Percentiles rank a stretch among this genome's conserved stretches.
Evolutionary conservation across 2,329 filamentous ascomycete genomes (phyloP).

Genomic region (Phialocephala sp.): DNA sequence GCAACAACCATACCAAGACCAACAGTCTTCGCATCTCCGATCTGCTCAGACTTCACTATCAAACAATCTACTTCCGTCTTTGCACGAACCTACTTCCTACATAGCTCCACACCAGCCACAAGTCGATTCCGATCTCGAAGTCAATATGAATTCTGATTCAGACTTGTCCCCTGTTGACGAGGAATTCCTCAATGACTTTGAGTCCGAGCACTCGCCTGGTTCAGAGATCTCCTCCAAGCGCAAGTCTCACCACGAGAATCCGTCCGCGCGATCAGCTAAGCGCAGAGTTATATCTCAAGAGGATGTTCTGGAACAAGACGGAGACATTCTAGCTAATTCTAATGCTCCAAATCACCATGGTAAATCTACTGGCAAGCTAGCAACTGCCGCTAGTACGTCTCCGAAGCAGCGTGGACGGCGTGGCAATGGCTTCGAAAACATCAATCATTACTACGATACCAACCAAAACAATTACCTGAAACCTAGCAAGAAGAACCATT

Average conservation of each 20-base stretch:
- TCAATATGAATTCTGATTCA: neutral
- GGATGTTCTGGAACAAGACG: neutral
- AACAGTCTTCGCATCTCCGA: neutral
- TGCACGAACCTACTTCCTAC: neutral
- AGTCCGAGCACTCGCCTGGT: neutral
- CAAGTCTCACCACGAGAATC: neutral
- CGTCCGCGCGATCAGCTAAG: neutral
- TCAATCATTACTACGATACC: neutral
- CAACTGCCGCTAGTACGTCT: neutral
- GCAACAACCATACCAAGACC: neutral
- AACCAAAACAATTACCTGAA: neutral
- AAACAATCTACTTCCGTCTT: neutral
- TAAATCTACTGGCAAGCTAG: neutral
- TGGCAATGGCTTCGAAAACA: neutral
- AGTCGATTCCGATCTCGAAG: neutral
- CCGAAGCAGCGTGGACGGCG: neutral
- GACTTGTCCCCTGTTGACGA: neutral
- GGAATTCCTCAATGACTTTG: neutral
- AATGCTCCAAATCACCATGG: neutral
- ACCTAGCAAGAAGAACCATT: neutral
- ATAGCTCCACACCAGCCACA: neutral
- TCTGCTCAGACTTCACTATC: neutral
- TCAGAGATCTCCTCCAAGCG: neutral
- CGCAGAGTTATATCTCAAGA: neutral
- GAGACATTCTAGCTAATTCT: neutral